Evolutionary conservation across 2,329 filamentous ascomycete genomes (phyloP).

Genomic region (Neofusicoccum parvum): DNA sequence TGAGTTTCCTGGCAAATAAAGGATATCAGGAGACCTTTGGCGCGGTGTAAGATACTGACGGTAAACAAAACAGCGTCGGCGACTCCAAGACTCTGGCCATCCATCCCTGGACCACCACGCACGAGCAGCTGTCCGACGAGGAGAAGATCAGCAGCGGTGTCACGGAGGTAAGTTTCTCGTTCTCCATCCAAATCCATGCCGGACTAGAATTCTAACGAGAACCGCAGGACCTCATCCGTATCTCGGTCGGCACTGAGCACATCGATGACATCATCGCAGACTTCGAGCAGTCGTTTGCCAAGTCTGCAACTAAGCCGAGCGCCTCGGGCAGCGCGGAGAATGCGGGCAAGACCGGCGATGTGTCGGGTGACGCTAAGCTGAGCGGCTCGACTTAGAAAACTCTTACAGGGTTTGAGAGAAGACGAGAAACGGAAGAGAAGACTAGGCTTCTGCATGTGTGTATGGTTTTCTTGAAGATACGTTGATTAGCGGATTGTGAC

Average conservation of each 20-base stretch:
- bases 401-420: not conserved
- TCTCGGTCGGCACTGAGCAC: slow-evolving; percentile 93
- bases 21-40: too few relatives aligned
- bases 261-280: slow-evolving; percentile 97
- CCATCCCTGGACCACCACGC: slow-evolving; percentile 93
- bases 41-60: slow-evolving; percentile 4
- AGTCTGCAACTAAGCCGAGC: slow-evolving; percentile 49
- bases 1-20: slow-evolving; percentile 32
- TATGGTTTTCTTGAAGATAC: not conserved
- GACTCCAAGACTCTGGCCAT: slow-evolving; percentile 95
- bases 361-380: slow-evolving; percentile 29
- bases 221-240: slow-evolving; percentile 79
- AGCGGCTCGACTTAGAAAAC: slow-evolving; percentile 18
- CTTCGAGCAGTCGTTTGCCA: slow-evolving; percentile 86
- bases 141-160: slow-evolving; percentile 82
- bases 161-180: slow-evolving; percentile 60
- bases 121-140: slow-evolving; percentile 84
- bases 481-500: not conserved
- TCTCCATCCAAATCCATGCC: not conserved
- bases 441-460: not conserved
- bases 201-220: too few relatives aligned
- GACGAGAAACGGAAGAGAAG: not conserved
- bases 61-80: slow-evolving; percentile 61
- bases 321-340: slow-evolving; percentile 37
- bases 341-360: slow-evolving; percentile 34